Base-by-base conservation (phyloP, 2,329 filamentous ascomycete genomes). In the Monilinia fructigena region DNA sequence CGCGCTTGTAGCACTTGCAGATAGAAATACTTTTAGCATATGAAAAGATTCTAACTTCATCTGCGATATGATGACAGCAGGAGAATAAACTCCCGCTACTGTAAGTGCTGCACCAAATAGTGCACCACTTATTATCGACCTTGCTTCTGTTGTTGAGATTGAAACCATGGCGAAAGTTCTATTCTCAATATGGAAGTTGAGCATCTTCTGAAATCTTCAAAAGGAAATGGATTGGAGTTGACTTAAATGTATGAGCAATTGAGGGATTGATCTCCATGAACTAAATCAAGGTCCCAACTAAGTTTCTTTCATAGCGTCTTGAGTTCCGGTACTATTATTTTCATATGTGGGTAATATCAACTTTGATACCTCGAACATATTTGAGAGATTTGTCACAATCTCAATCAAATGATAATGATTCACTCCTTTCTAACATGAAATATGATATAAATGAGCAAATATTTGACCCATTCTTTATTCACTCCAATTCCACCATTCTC, bases 21-120 rank as follows among this genome's bases (percentile, higher is more conserved):
- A 81, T 4, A 90, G 76, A 72, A 90, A 90, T 12, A 82, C 81
- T 75, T 89, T 83, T 40, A 88, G 74, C 87, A 90, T 90, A 74
- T 87, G 86, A 76, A 84, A 89, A 73, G 88, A 82, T 58, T 82
- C 77, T 55, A 89, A 78, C 31, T 79, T 80, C 77, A 90, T 82
- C 77, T 90, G 88, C 11, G 80, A 77, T 66, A 85, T 76, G 70
- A 91, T 87, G 56, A 88, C 80, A 0, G 81, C 78, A 0, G 88
- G 87, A 48, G 83, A 79, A 72, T 84, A 84, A 66, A 90, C 85
- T 40, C 86, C 87, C 1, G 87, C 81, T 4, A 81, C 82, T 42
- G 84, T 80, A 54, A 89, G 80, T 65, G 86, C 85, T 14, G 83
- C 83, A 56, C 88, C 88, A 70, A 90, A 89, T 55, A 82, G 79